phyloP scores from a whole-genome alignment of 495 filamentous ascomycete species.

The Hypoxylon fuscum region DNA sequence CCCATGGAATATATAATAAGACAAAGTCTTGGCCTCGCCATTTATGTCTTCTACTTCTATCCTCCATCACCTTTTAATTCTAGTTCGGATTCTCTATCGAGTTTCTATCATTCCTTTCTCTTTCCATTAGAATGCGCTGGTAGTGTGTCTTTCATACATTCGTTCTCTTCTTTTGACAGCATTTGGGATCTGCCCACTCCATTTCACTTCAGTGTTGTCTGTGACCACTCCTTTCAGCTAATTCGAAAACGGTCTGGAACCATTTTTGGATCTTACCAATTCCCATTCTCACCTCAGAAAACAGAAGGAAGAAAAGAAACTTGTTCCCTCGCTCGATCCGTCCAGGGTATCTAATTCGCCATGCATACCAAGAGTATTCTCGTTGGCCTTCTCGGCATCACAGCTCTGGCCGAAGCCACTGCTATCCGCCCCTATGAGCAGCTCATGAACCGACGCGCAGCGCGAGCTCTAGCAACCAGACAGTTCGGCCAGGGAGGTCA shows the following conservation, averaged over 20 bases:
- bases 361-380: slow-evolving; percentile 59
- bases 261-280: slow-evolving; percentile 48
- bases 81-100: slow-evolving; percentile 40
- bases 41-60: slow-evolving; percentile 37
- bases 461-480: slow-evolving; percentile 22
- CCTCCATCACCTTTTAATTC: slow-evolving; percentile 47
- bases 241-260: slow-evolving; percentile 61
- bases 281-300: slow-evolving; percentile 34
- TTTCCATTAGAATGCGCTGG: slow-evolving; percentile 50
- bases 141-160: slow-evolving; percentile 59
- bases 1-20: slow-evolving; percentile 51
- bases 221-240: slow-evolving; percentile 51
- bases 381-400: slow-evolving; percentile 53
- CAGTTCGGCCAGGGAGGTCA: slow-evolving; percentile 19
- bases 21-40: slow-evolving; percentile 51
- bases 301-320: slow-evolving; percentile 30
- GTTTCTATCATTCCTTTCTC: slow-evolving; percentile 44
- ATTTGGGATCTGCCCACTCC: slow-evolving; percentile 48
- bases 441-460: slow-evolving; percentile 38
- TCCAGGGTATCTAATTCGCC: slow-evolving; percentile 34
- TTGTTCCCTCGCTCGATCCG: slow-evolving; percentile 29
- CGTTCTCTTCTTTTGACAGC: slow-evolving; percentile 59
- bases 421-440: slow-evolving; percentile 49
- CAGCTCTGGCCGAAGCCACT: slow-evolving; percentile 52
- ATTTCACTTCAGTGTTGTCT: slow-evolving; percentile 51